Evolutionary conservation across 2,329 filamentous ascomycete genomes (phyloP), one percentile per base, ranked within the genome.

Genomic region (Hypomyces rosellus): DNA sequence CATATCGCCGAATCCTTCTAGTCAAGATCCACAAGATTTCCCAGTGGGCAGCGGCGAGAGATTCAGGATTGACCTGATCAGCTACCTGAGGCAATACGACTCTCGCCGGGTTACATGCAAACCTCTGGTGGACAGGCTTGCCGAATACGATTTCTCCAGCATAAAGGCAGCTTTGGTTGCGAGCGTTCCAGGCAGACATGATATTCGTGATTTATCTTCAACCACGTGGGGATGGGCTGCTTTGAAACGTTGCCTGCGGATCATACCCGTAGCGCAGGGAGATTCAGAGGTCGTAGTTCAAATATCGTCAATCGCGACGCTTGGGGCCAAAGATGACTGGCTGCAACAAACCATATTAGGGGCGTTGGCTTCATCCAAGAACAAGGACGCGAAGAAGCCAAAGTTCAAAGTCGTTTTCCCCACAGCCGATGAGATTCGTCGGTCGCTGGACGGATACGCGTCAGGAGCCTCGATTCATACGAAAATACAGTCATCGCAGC

Each of bases 391-490:
- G 1, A 68, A 66, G 16, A 55, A 52, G 34, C 76, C 82, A 1
- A 72, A 68, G 4, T 84, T 86, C 67, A 85, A 82, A 45, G 75
- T 96, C 36, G 77, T 96, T 4, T 96, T 92, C 57, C 90, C 90
- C 0, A 92, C 89, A 0, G 74, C 86, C 0, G 78, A 87, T 47
- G 89, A 95, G 63, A 86, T 96, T 51, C 80, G 88, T 14, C 73
- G 72, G 38, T 91, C 85, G 0, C 65, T 95, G 0, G 85, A 90
- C 60, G 90, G 90, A 5, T 95, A 95, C 61, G 66, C 61, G 2
- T 88, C 88, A 0, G 90, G 90, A 0, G 77, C 69, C 2, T 92
- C 89, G 0, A 93, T 96, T 50, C 89, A 95, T 61, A 88, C 84
- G 60, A 93, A 89, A 62, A 80, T 84, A 2, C 78, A 88, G 57